phyloP scores from a whole-genome alignment of 2,329 filamentous ascomycete genomes.

The Fusarium oligoseptatum region DNA sequence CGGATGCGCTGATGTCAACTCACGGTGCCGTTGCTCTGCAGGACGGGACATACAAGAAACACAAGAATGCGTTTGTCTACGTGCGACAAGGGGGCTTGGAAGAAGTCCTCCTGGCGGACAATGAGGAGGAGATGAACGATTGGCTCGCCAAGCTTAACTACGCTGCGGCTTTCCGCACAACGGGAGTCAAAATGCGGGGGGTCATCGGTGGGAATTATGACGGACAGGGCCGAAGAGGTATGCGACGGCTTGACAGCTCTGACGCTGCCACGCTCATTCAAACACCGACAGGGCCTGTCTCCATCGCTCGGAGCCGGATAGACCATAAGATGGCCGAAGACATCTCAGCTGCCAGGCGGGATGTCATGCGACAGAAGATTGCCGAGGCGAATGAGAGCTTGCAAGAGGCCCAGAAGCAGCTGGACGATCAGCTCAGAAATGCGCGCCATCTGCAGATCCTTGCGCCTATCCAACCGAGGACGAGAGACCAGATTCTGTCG shows the following conservation, averaged over 20 bases:
- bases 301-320: conserved; percentile 78
- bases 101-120: conserved; percentile 91
- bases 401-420: conserved; percentile 76
- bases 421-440: conserved; percentile 88
- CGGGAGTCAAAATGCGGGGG: conserved; percentile 90
- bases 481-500: conserved; percentile 86
- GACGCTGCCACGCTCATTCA: conserved; percentile 72
- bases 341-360: conserved; percentile 83
- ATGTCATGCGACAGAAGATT: conserved; percentile 88
- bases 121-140: conserved; percentile 92
- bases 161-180: conserved; percentile 91
- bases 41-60: conserved; percentile 90
- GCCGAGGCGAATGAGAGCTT: conserved; percentile 85
- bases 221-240: conserved; percentile 79
- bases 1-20: conserved; percentile 92
- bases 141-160: conserved; percentile 98
- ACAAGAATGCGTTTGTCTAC: conserved; percentile 95
- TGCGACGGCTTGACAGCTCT: conserved; percentile 77
- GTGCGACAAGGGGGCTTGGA: conserved; percentile 89
- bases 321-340: conserved; percentile 88
- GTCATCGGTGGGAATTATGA: conserved; percentile 89
- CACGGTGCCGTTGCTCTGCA: conserved; percentile 90
- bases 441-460: conserved; percentile 90
- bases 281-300: conserved; percentile 79
- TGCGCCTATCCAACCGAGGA: conserved; percentile 91